A percentile compares a stretch with the other conserved stretches of the same genome.
phyloP scores from a whole-genome alignment of 2,329 filamentous ascomycete species.

The Chaetomium olivaceum region DNA sequence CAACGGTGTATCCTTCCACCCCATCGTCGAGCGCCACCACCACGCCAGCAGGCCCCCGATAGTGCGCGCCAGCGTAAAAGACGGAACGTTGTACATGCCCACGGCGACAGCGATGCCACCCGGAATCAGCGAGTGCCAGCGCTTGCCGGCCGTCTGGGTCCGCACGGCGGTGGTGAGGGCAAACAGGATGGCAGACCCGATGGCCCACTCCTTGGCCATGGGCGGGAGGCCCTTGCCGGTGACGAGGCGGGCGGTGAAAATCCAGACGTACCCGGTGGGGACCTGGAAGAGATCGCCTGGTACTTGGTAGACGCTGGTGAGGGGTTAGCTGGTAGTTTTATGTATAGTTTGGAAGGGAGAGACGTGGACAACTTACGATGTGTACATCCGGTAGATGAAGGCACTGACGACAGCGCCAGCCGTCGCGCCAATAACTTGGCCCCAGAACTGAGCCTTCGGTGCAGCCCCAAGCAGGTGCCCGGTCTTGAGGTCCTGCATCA shows the following conservation, averaged over 20 bases:
- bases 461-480: constrained; percentile 90
- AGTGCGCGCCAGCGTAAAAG: constrained; percentile 86
- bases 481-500: constrained; percentile 97
- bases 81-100: constrained; percentile 98
- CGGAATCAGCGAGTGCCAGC: constrained; percentile 76
- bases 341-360: too few species aligned
- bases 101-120: constrained; percentile 92
- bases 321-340: background rate
- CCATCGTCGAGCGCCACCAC: constrained; percentile 67
- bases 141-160: constrained; percentile 55
- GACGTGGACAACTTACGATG: constrained; percentile 46
- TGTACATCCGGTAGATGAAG: constrained; percentile 86
- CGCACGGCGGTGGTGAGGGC: constrained; percentile 68
- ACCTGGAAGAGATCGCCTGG: constrained; percentile 90
- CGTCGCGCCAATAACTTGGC: constrained; percentile 86
- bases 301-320: constrained; percentile 73
- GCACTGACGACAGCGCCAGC: constrained; percentile 85
- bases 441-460: constrained; percentile 94
- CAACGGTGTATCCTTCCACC: constrained; percentile 68
- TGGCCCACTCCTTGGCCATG: constrained; percentile 79
- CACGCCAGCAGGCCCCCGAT: constrained; percentile 74
- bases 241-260: constrained; percentile 91
- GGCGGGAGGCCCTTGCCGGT: constrained; percentile 84
- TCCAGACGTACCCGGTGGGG: constrained; percentile 94
- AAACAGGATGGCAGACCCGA: constrained; percentile 74